Base-by-base conservation (phyloP, 2,329 filamentous ascomycete genomes). In the Nigrospora oryzae region DNA sequence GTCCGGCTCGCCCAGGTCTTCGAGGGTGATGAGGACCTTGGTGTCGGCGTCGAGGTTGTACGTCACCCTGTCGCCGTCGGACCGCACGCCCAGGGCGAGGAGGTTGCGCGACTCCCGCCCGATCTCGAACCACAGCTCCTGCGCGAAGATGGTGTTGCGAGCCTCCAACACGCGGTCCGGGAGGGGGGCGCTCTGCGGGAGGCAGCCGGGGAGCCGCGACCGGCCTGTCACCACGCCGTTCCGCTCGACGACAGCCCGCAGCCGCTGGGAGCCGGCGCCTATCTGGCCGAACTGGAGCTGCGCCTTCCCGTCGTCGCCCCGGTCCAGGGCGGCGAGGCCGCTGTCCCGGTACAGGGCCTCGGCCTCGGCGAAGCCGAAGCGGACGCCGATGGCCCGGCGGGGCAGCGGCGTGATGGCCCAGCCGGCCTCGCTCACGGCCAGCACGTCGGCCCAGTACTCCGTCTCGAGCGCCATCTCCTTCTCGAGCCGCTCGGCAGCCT, bases 41-140 rank as follows among this genome's bases (percentile, higher is more conserved):
- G 74, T 71, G 4, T 70, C 63, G 1, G 70, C 56, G n/a, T 73
- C 69, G 2, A 79, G 61, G 3, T 72, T 66, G 54, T 81, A 79
- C 11, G 70, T 69, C 36, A 89, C 70, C 3, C 71, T 65, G 23
- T 77, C 68, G 13, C 75, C 79, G 33, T 79, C 73, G 13, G 82
- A 75, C 23, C 74, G 75, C 12, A 96, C 83, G 11, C 83, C 79
- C 48, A 86, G 82, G 11, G 82, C 80, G 3, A 83, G 74, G 17
- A 95, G 70, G 0, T 75, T 74, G 14, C 89, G 83, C 0, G 86
- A 82, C 64, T 98, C 93, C 15, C 88, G 77, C 43, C 84, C 83
- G 48, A 97, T 72, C 64, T 98, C 93, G 54, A 95, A 83, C 75
- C 89, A 96, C 2, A 98, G 68, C 60, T 98, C 93, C 58, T 90